Conservation (phyloP, 257 asterid genomes). For the Petrea volubilis region DNA sequence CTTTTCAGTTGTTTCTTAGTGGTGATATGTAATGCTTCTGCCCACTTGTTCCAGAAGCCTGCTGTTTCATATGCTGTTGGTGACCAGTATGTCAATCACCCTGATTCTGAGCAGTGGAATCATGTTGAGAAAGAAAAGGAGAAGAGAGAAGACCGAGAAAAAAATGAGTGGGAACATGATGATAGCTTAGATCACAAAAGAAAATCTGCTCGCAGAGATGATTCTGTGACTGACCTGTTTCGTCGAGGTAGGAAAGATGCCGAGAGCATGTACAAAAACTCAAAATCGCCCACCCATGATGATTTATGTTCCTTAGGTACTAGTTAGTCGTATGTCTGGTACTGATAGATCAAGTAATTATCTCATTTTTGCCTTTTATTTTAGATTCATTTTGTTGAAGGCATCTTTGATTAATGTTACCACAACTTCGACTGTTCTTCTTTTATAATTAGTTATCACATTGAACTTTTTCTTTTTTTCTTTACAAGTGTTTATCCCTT, state of each 20-base stretch:
- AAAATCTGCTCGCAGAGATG: slow-evolving; percentile 53
- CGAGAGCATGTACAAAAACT: slow-evolving; percentile 6
- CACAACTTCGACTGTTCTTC: not conserved
- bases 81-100: slow-evolving; percentile 42
- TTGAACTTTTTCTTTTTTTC: not conserved
- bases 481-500: not conserved
- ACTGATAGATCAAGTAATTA: slow-evolving; percentile 9
- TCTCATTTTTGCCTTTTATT: slow-evolving; percentile 3
- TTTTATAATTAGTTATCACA: not conserved
- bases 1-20: slow-evolving; percentile 13
- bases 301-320: slow-evolving; percentile 16
- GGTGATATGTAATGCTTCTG: slow-evolving; percentile 20
- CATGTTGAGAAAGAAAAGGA: slow-evolving; percentile 47
- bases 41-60: slow-evolving; percentile 52
- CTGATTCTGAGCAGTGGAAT: slow-evolving; percentile 51
- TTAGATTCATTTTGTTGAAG: slow-evolving; percentile 19
- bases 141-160: slow-evolving; percentile 48
- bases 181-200: slow-evolving; percentile 42
- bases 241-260: slow-evolving; percentile 55
- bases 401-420: slow-evolving; percentile 7
- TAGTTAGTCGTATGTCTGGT: slow-evolving; percentile 3
- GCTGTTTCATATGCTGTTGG: slow-evolving; percentile 45
- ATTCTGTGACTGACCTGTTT: slow-evolving; percentile 48
- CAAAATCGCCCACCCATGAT: slow-evolving; percentile 17
- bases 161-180: slow-evolving; percentile 52